phyloP scores from a whole-genome alignment of 805 yeast species.

The Maudiozyma serrabonitensis region DNA sequence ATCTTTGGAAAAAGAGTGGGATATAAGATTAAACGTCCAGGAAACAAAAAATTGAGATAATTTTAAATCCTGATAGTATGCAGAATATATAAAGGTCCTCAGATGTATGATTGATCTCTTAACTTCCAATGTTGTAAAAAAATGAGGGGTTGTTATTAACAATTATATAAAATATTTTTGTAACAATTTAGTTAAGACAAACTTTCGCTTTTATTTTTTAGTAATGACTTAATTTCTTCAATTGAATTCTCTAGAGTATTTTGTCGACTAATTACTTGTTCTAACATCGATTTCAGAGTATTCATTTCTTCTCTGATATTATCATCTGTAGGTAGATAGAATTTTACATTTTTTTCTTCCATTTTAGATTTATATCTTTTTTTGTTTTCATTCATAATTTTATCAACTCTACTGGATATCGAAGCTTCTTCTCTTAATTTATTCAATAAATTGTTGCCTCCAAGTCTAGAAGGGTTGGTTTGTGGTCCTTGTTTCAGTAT shows the following conservation, averaged over 20 bases:
- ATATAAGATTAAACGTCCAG: slow-evolving; percentile 43
- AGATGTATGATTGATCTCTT: no score
- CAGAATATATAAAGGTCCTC: no score
- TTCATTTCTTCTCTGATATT: slow-evolving; percentile 5
- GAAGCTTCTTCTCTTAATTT: slow-evolving; percentile 6
- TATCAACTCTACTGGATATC: background rate
- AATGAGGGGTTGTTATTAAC: no score
- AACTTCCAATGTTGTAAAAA: no score
- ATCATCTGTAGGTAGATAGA: slow-evolving; percentile 14
- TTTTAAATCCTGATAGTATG: no score
- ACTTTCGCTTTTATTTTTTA: background rate
- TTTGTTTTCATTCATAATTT: slow-evolving; percentile 13
- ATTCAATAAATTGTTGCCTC: slow-evolving; percentile 11
- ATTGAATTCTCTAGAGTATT: slow-evolving; percentile 7
- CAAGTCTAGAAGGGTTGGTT: background rate
- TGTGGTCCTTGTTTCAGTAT: background rate
- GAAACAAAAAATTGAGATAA: background rate
- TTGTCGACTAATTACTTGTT: slow-evolving; percentile 10
- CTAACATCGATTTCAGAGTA: slow-evolving; percentile 8
- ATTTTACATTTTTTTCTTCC: slow-evolving; percentile 24
- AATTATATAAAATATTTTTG: no score
- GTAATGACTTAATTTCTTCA: background rate
- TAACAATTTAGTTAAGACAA: background rate
- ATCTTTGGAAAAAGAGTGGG: slow-evolving; percentile 56
- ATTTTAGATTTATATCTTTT: background rate